Evolutionary conservation across 306 rosid genomes (phyloP).

Genomic region (Cucumis melo): DNA sequence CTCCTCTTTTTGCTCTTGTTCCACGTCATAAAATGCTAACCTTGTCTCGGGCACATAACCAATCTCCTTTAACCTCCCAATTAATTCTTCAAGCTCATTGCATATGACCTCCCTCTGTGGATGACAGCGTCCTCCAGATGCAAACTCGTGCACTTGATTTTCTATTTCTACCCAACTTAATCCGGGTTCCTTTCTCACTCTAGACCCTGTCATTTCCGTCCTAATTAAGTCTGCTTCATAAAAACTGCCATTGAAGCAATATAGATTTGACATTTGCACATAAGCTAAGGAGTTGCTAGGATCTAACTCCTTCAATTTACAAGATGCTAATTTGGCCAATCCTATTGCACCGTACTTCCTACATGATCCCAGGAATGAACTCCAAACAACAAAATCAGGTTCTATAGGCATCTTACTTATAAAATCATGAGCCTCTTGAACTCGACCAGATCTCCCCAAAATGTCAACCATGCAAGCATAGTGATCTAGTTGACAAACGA

Average conservation of each 20-base stretch:
- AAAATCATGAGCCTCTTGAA: constrained; percentile 51
- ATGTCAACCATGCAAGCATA: constrained; percentile 89
- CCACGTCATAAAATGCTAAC: constrained; percentile 50
- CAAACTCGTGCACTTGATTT: constrained; percentile 67
- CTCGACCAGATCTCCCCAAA: constrained; percentile 67
- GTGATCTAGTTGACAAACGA: constrained; percentile 58
- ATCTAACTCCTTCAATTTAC: constrained; percentile 48
- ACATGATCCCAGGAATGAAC: constrained; percentile 81
- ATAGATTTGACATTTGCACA: constrained; percentile 78
- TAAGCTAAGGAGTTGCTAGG: constrained; percentile 57
- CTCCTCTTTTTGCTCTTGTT: constrained; percentile 74
- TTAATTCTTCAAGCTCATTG: constrained; percentile 39
- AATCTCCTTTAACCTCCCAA: constrained; percentile 53
- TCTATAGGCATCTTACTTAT: constrained; percentile 60
- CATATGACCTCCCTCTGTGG: constrained; percentile 32
- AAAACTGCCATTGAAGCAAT: constrained; percentile 44
- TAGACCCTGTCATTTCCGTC: constrained; percentile 57
- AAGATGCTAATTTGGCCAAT: constrained; percentile 64
- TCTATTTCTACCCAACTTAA: constrained; percentile 75
- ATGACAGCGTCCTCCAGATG: constrained; percentile 56
- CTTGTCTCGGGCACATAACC: constrained; percentile 70
- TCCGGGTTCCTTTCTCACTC: constrained; percentile 80
- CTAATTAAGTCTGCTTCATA: constrained; percentile 46
- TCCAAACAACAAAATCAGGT: constrained; percentile 87
- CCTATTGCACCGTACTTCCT: constrained; percentile 53